Evolutionary conservation across 139 green algal species (phyloP).

Genomic region (Haematococcus sp.): DNA sequence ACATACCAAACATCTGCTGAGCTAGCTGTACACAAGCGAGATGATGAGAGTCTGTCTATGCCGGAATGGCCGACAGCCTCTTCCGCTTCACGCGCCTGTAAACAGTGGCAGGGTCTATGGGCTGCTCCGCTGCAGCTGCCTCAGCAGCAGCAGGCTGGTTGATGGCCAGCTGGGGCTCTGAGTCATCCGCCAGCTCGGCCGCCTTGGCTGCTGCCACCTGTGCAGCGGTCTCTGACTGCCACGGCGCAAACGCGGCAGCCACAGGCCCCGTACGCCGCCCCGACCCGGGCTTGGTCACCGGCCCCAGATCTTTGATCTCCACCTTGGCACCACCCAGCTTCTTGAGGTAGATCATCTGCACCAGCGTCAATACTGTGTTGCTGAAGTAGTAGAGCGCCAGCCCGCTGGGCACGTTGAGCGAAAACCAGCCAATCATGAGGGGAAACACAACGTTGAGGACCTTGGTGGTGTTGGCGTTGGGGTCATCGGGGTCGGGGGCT

Average conservation of each 20-base stretch:
- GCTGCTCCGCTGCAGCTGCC: not conserved
- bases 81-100: slow-evolving; percentile 24
- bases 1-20: too few relatives aligned
- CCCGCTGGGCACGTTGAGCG: slow-evolving; percentile 82
- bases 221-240: slow-evolving; percentile 8
- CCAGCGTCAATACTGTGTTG: slow-evolving; percentile 75
- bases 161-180: too few relatives aligned
- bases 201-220: slow-evolving; percentile 7
- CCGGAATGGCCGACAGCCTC: slow-evolving; percentile 4
- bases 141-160: too few relatives aligned
- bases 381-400: slow-evolving; percentile 90
- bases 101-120: slow-evolving; percentile 1
- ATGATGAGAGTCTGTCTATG: too few relatives aligned
- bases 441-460: slow-evolving; percentile 61
- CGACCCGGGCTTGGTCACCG: slow-evolving; percentile 65
- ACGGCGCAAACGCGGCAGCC: not conserved
- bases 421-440: slow-evolving; percentile 88
- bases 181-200: not conserved
- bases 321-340: slow-evolving; percentile 79
- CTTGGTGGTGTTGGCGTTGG: slow-evolving; percentile 54
- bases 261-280: slow-evolving; percentile 27
- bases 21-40: too few relatives aligned
- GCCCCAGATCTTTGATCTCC: slow-evolving; percentile 58
- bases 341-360: slow-evolving; percentile 63
- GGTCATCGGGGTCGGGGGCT: slow-evolving; percentile 65